Percentiles rank a stretch among this genome's conserved stretches.
Conservation (phyloP, 768 basidiomycete genomes). For the Daedaleopsis nitida region DNA sequence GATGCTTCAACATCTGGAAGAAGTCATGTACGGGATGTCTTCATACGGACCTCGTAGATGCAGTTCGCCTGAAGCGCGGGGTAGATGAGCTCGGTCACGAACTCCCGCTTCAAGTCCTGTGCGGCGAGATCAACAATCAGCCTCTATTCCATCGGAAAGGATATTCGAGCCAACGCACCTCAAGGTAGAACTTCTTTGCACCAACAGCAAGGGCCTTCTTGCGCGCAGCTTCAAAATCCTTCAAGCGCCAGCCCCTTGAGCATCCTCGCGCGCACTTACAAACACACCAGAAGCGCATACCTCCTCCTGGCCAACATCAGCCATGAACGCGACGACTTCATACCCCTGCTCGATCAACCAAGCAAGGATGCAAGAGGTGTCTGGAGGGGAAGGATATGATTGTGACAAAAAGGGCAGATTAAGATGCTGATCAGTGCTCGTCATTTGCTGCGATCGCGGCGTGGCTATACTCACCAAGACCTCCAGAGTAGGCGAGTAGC, state of each 20-base stretch:
- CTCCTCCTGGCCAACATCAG: slow-evolving; percentile 92
- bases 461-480: slow-evolving; percentile 69
- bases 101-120: slow-evolving; percentile 92
- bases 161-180: slow-evolving; percentile 46
- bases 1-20: neutral
- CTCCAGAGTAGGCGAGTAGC: slow-evolving; percentile 96
- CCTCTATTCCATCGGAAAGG: neutral
- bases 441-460: neutral
- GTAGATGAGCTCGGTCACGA: slow-evolving; percentile 94
- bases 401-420: neutral
- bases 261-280: neutral
- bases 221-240: slow-evolving; percentile 94
- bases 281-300: slow-evolving; percentile 35
- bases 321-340: slow-evolving; percentile 97
- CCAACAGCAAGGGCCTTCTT: slow-evolving; percentile 89
- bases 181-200: slow-evolving; percentile 94
- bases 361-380: slow-evolving; percentile 98
- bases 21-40: slow-evolving; percentile 14
- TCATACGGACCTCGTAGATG: slow-evolving; percentile 94
- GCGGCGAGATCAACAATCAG: neutral
- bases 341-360: slow-evolving; percentile 99
- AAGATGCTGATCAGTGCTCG: neutral
- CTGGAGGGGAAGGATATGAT: slow-evolving; percentile 39
- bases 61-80: slow-evolving; percentile 98
- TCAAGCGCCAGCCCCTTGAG: slow-evolving; percentile 1